Evolutionary conservation across 257 asterid species (phyloP).

Genomic region (Przewalskia tangutica): DNA sequence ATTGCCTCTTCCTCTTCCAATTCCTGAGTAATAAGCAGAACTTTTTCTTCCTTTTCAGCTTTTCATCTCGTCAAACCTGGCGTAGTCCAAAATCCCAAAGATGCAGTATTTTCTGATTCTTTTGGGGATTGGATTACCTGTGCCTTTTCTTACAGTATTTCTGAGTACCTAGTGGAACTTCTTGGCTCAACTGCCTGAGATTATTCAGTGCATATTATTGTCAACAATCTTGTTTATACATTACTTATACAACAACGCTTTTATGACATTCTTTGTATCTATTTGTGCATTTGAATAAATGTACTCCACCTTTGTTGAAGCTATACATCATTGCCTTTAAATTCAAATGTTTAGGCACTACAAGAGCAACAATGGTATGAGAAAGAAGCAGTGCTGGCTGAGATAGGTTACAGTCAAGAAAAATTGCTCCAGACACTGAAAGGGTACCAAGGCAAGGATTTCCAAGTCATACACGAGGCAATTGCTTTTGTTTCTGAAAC

Average conservation of each 20-base stretch:
- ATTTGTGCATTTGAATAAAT: not conserved
- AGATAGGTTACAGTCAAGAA: constrained; percentile 63
- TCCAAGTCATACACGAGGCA: constrained; percentile 78
- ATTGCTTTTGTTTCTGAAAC: constrained; percentile 76
- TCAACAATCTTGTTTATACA: not conserved
- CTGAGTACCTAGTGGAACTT: not conserved
- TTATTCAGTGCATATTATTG: not conserved
- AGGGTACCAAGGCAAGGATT: constrained; percentile 70
- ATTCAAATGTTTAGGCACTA: constrained; percentile 39
- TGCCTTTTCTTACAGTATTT: not conserved
- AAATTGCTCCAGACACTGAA: constrained; percentile 69
- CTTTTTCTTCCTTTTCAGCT: too few relatives aligned
- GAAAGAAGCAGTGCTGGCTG: constrained; percentile 70
- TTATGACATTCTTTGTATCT: not conserved
- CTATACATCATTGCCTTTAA: not conserved
- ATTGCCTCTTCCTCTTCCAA: not conserved
- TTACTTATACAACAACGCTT: not conserved
- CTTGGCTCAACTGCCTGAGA: not conserved
- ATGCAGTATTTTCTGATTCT: not conserved
- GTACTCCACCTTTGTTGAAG: not conserved
- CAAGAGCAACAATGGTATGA: constrained; percentile 90
- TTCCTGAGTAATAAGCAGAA: not conserved
- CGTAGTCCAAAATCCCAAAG: not conserved
- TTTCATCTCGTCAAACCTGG: not conserved
- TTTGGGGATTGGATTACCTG: too few relatives aligned